Base-by-base conservation (phyloP, 169 alveolate species). In the Cryptosporidium xiaoi region DNA sequence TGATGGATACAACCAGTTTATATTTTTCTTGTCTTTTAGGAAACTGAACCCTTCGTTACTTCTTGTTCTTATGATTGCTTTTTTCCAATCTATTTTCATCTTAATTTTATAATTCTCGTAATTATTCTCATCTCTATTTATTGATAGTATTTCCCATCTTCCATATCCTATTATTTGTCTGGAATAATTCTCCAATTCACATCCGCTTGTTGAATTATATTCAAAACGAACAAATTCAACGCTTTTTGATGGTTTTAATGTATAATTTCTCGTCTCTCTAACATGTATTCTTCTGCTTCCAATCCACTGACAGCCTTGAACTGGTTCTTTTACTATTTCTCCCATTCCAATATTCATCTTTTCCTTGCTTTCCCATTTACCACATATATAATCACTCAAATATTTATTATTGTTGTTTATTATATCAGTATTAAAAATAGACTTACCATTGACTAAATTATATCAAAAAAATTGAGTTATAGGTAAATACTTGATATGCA, bases 101-200 rank as follows among this genome's bases (percentile, higher is more conserved):
- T 58, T 34, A 1, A 29, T 40, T 1, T 6, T 40, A 1, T 40
- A 40, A 27, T 16, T 10, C 27, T 56, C 46, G 4, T 56, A 13
- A 34, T 77, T 48, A 27, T 66, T 66, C 24, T 40, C 48, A 8
- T 40, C 48, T 33, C 55, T 69, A 10, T 13, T 29, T 29, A 51
- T n/a, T 6, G 67, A 51, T 10, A 51, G 33, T 53, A 77, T n/a
- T 31, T 77, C 71, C 85, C 85, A 77, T 15, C 34, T 66, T 18
- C 85, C 85, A 48, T 77, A 60, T n/a, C 77, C 85, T 29, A 77
- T 62, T 36, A 77, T 77, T 46, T 60, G 85, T 24, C 85, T 56
- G 2, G 77, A 60, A 40, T 40, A 77, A 58, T 77, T 77, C 33
- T 77, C 85, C 8, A 62, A 64, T 51, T 77, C 85, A 34, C 85